These are phyloP conservation scores for Saccharomyces hybrid DNA, from an alignment of 1,139 yeast species.

Conservation along the genomic window DNA sequence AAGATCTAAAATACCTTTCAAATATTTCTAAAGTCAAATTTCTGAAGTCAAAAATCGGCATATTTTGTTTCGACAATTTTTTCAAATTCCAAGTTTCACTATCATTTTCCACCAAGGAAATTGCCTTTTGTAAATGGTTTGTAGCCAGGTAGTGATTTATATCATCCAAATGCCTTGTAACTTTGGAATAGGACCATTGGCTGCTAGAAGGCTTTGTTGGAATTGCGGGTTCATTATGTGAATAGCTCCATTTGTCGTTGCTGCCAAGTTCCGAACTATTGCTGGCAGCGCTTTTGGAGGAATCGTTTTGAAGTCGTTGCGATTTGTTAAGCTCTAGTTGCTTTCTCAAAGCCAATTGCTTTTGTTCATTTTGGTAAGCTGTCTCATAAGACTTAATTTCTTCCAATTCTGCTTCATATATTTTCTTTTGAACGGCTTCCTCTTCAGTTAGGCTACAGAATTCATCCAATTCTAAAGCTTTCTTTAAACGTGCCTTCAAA, in stretches of 20 bases:
- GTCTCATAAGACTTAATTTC: slow-evolving; percentile 23
- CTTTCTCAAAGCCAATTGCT: slow-evolving; percentile 23
- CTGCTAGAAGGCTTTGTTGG: not conserved
- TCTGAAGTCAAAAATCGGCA: slow-evolving; percentile 14
- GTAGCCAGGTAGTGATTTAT: slow-evolving; percentile 11
- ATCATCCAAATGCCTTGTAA: slow-evolving; percentile 19
- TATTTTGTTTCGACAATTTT: slow-evolving; percentile 6
- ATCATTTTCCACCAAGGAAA: slow-evolving; percentile 14
- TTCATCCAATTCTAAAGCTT: slow-evolving; percentile 55
- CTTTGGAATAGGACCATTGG: slow-evolving; percentile 16
- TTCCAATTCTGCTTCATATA: slow-evolving; percentile 21
- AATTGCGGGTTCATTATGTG: not conserved
- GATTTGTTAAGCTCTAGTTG: slow-evolving; percentile 18
- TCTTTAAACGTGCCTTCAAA: slow-evolving; percentile 48
- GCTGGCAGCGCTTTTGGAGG: slow-evolving; percentile 2
- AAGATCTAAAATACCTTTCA: slow-evolving; percentile 13
- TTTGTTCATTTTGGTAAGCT: slow-evolving; percentile 28
- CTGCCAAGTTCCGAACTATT: not conserved
- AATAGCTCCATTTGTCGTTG: not conserved
- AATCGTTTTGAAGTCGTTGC: slow-evolving; percentile 11
- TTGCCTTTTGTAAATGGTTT: slow-evolving; percentile 13
- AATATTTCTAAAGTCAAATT: slow-evolving; percentile 10
- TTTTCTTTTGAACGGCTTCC: slow-evolving; percentile 27
- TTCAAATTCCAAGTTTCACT: slow-evolving; percentile 7
- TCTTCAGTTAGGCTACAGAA: slow-evolving; percentile 39